A percentile compares a stretch with the other conserved stretches of the same genome.
These are phyloP conservation scores for Talaromyces rugulosus DNA, from an alignment of 2,329 filamentous ascomycete genomes.

Conservation along the genomic window DNA sequence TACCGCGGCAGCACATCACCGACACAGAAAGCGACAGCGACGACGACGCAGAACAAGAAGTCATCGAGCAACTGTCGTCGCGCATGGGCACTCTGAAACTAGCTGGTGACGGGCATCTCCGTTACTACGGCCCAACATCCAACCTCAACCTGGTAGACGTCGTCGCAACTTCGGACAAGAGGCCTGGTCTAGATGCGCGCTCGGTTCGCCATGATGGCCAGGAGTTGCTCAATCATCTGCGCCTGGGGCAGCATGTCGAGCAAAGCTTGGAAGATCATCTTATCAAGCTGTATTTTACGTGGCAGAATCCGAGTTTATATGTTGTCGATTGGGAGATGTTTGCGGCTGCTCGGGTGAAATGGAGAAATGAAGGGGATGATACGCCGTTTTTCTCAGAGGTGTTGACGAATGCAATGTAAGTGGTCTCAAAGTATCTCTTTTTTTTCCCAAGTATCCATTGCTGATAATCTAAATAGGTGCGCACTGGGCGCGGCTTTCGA, in stretches of 20 bases:
- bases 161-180: slow-evolving; percentile 27
- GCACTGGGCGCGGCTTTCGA: slow-evolving; percentile 43
- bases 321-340: slow-evolving; percentile 43
- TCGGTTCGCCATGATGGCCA: slow-evolving; percentile 37
- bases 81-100: slow-evolving; percentile 43
- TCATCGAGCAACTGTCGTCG: slow-evolving; percentile 42
- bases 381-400: slow-evolving; percentile 39
- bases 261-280: slow-evolving; percentile 42
- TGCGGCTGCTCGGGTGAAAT: slow-evolving; percentile 29
- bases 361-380: slow-evolving; percentile 35
- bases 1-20: slow-evolving; percentile 14
- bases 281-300: slow-evolving; percentile 44
- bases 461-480: slow-evolving; percentile 26
- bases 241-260: slow-evolving; percentile 39
- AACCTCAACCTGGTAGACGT: slow-evolving; percentile 42
- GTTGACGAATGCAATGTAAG: slow-evolving; percentile 39
- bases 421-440: background rate
- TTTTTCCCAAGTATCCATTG: background rate
- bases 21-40: slow-evolving; percentile 31
- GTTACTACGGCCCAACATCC: slow-evolving; percentile 44
- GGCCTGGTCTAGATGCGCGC: slow-evolving; percentile 33
- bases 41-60: slow-evolving; percentile 36
- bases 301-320: slow-evolving; percentile 46
- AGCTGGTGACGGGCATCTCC: slow-evolving; percentile 39
- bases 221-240: slow-evolving; percentile 38